phyloP scores from a whole-genome alignment of 768 basidiomycete species.

The Trichaptum fuscoviolaceum region DNA sequence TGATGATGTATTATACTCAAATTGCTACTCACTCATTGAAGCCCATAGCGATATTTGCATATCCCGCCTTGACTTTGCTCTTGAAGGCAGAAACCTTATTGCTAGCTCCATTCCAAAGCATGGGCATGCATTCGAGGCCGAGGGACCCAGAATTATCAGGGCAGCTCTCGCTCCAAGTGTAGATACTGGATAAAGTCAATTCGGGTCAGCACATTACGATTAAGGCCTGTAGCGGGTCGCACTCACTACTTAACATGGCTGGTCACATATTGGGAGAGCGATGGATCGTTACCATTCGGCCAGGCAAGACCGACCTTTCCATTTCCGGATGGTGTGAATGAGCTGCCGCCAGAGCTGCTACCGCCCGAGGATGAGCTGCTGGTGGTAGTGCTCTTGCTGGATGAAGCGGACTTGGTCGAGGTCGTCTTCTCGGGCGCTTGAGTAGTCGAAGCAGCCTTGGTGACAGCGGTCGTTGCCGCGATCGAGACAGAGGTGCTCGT shows the following conservation, averaged over 20 bases:
- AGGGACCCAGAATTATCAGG: constrained; percentile 35
- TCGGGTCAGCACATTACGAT: background rate
- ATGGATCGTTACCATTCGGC: constrained; percentile 48
- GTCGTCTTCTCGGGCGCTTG: constrained; percentile 16
- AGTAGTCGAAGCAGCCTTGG: constrained; percentile 8
- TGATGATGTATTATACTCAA: constrained; percentile 19
- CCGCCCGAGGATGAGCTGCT: constrained; percentile 11
- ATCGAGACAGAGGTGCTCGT: constrained; percentile 35
- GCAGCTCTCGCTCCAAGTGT: constrained; percentile 60
- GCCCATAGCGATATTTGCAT: constrained; percentile 48
- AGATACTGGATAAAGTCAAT: constrained; percentile 32
- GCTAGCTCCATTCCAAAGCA: constrained; percentile 57
- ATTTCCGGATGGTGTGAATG: background rate
- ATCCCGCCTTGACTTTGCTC: constrained; percentile 40
- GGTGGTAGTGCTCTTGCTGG: constrained; percentile 15
- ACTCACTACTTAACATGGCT: constrained; percentile 38
- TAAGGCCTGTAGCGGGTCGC: constrained; percentile 16
- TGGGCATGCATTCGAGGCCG: constrained; percentile 54
- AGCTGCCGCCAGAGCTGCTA: background rate
- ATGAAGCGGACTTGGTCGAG: constrained; percentile 10
- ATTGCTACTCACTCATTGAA: constrained; percentile 64
- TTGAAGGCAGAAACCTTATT: constrained; percentile 46
- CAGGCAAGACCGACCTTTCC: constrained; percentile 63
- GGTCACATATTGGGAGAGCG: constrained; percentile 49
- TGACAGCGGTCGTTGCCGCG: constrained; percentile 12